phyloP scores from a whole-genome alignment of 176 grass and related monocot species.

The Chrysopogon serrulatus region DNA sequence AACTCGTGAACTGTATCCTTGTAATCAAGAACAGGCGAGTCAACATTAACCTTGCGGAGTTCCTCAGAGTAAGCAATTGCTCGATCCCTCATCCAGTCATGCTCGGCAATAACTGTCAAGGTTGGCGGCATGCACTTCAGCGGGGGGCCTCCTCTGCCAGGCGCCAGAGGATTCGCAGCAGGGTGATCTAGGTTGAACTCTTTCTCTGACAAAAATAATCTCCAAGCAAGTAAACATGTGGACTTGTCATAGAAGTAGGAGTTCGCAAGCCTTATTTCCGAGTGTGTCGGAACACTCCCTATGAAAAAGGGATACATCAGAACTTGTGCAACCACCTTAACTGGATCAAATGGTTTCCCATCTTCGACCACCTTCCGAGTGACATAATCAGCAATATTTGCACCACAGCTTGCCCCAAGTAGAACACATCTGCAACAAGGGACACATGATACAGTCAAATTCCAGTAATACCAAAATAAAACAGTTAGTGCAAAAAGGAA shows the following conservation, averaged over 20 bases:
- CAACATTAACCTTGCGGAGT: slow-evolving; percentile 86
- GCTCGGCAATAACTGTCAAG: slow-evolving; percentile 79
- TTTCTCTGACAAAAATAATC: slow-evolving; percentile 71
- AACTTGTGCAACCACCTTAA: slow-evolving; percentile 90
- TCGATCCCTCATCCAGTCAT: slow-evolving; percentile 97
- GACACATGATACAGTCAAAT: neutral
- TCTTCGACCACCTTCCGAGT: slow-evolving; percentile 62
- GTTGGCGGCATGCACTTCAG: slow-evolving; percentile 85
- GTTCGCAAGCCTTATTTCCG: slow-evolving; percentile 88
- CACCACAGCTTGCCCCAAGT: slow-evolving; percentile 83
- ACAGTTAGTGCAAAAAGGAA: neutral
- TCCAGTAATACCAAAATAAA: neutral
- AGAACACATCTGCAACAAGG: slow-evolving; percentile 73
- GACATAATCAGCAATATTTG: slow-evolving; percentile 85
- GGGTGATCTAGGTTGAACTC: slow-evolving; percentile 83
- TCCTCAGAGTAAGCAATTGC: slow-evolving; percentile 91
- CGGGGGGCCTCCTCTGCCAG: slow-evolving; percentile 50
- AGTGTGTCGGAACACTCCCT: slow-evolving; percentile 75
- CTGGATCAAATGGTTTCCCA: slow-evolving; percentile 58
- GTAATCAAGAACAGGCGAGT: slow-evolving; percentile 82
- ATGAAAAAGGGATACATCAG: slow-evolving; percentile 98
- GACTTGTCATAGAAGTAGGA: slow-evolving; percentile 94
- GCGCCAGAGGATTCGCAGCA: slow-evolving; percentile 65
- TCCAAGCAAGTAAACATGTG: slow-evolving; percentile 85
- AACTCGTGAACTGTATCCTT: slow-evolving; percentile 88